These are phyloP conservation scores for Dactylorhiza incarnata DNA, from an alignment of 106 monocot species.

Conservation along the genomic window DNA sequence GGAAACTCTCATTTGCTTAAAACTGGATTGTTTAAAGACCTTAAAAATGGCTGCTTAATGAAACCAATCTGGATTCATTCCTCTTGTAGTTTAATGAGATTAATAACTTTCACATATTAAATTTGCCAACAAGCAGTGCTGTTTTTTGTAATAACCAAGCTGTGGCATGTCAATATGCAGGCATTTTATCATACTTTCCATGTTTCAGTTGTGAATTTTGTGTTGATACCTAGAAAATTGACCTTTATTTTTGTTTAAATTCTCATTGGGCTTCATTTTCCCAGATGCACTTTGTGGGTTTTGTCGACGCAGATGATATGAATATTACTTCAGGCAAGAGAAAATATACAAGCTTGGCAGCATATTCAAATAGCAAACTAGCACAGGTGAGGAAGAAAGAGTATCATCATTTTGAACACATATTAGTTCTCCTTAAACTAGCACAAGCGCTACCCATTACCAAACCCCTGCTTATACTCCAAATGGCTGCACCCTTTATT, in stretches of 20 bases:
- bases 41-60: background rate
- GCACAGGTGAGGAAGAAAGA: constrained; percentile 44
- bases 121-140: background rate
- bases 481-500: background rate
- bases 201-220: background rate
- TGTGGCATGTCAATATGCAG: background rate
- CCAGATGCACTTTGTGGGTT: constrained; percentile 89
- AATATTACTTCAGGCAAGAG: constrained; percentile 70
- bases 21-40: background rate
- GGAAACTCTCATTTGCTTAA: background rate
- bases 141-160: background rate
- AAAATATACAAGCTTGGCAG: constrained; percentile 64
- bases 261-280: constrained; percentile 7
- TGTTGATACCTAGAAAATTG: background rate
- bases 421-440: background rate
- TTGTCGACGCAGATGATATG: constrained; percentile 86
- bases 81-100: background rate
- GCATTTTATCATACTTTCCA: background rate
- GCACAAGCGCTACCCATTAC: background rate
- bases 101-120: background rate
- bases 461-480: background rate
- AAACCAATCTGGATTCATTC: background rate
- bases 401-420: background rate
- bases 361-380: constrained; percentile 77
- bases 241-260: background rate